Evolutionary conservation across 2,329 filamentous ascomycete species (phyloP).

Genomic region (Verticillium isaacii): DNA sequence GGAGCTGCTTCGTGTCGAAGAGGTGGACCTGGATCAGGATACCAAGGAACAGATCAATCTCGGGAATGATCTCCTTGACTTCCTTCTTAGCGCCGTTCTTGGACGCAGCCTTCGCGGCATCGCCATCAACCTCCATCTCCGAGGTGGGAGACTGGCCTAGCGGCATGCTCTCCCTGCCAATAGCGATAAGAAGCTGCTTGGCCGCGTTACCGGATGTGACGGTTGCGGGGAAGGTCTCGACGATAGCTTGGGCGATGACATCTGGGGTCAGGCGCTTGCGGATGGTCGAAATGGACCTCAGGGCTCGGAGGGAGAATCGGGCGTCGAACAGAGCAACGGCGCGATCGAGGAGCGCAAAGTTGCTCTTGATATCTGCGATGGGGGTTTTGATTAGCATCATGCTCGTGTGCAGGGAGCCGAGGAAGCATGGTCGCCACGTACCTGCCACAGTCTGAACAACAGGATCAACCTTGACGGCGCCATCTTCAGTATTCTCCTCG

Average conservation of each 20-base stretch:
- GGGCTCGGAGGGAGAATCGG: slow-evolving; percentile 87
- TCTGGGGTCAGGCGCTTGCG: slow-evolving; percentile 85
- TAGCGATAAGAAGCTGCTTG: slow-evolving; percentile 63
- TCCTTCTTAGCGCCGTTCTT: slow-evolving; percentile 60
- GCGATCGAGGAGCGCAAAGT: slow-evolving; percentile 86
- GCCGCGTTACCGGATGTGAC: slow-evolving; percentile 59
- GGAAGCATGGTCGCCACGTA: slow-evolving; percentile 27
- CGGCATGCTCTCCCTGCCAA: slow-evolving; percentile 62
- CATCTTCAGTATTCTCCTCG: slow-evolving; percentile 41
- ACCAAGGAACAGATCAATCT: slow-evolving; percentile 83
- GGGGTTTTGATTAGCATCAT: slow-evolving; percentile 14
- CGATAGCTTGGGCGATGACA: slow-evolving; percentile 74
- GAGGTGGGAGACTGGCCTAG: slow-evolving; percentile 52
- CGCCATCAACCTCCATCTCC: slow-evolving; percentile 72
- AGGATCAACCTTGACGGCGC: slow-evolving; percentile 55
- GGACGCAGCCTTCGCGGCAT: slow-evolving; percentile 40
- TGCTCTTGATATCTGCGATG: slow-evolving; percentile 81
- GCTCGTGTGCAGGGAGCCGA: background rate
- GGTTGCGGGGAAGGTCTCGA: slow-evolving; percentile 68
- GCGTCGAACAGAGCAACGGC: slow-evolving; percentile 91
- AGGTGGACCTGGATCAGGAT: slow-evolving; percentile 85
- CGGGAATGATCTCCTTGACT: slow-evolving; percentile 74
- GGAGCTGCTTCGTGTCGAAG: slow-evolving; percentile 76
- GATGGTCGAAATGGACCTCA: slow-evolving; percentile 92
- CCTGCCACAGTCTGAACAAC: slow-evolving; percentile 56